Percentiles rank a stretch among this genome's conserved stretches.
Conservation (phyloP, 1,284 basidiomycete species). For the Apiotrichum sp. region DNA sequence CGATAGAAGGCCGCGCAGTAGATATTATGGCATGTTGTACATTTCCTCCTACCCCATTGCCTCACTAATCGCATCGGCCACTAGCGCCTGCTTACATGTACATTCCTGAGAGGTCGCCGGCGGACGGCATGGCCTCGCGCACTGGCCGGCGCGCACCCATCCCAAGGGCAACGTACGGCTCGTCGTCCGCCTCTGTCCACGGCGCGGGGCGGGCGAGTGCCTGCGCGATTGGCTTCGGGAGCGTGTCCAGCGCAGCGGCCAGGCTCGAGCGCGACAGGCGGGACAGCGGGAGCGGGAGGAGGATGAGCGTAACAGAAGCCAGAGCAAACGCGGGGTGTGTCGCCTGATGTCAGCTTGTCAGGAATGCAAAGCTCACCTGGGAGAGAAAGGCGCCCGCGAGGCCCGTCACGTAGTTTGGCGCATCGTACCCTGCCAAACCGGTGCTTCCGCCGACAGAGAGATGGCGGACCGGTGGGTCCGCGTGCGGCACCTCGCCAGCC, state of each 20-base stretch:
- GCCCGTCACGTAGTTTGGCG: constrained; percentile 39
- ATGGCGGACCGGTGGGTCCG: constrained; percentile 27
- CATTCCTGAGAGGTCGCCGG: constrained; percentile 25
- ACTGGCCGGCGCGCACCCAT: constrained; percentile 22
- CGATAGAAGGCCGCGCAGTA: not conserved
- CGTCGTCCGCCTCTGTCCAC: constrained; percentile 39
- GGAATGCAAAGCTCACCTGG: constrained; percentile 11
- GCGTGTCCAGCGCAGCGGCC: constrained; percentile 7
- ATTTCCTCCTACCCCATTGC: not conserved
- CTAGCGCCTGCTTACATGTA: constrained; percentile 23
- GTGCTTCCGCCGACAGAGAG: constrained; percentile 10
- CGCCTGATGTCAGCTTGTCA: constrained; percentile 18
- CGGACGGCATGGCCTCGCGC: constrained; percentile 1
- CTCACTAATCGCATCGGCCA: not conserved
- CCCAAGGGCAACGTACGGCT: constrained; percentile 28
- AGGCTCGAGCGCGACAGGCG: constrained; percentile 9
- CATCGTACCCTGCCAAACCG: constrained; percentile 14
- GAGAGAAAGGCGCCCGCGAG: constrained; percentile 30
- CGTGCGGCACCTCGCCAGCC: constrained; percentile 1
- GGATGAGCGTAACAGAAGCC: constrained; percentile 10
- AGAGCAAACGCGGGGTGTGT: constrained; percentile 22
- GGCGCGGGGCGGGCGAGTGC: not conserved
- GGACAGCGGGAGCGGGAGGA: constrained; percentile 37
- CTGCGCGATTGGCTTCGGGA: not conserved
- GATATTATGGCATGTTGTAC: constrained; percentile 6